A percentile compares a stretch with the other conserved stretches of the same genome.
Evolutionary conservation across 306 rosid genomes (phyloP).

Genomic region (Glycine latifolia): DNA sequence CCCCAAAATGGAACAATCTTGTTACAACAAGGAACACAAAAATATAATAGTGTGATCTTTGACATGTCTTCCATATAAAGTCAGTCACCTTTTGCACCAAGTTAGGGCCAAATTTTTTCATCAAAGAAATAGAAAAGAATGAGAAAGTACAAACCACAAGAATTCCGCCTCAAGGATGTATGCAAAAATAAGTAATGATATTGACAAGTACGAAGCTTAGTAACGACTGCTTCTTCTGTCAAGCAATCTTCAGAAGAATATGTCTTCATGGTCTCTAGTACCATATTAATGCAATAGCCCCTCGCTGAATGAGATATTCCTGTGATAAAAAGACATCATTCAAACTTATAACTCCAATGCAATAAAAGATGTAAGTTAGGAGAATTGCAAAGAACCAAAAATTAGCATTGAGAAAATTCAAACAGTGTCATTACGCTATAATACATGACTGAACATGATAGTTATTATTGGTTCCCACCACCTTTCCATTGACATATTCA

Average conservation of each 20-base stretch:
- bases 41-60: constrained; percentile 2
- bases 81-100: neutral
- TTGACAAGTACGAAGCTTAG: constrained; percentile 93
- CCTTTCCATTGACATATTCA: constrained; percentile 12
- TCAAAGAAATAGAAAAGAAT: neutral
- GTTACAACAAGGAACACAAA: constrained; percentile 5
- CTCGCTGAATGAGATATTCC: constrained; percentile 94
- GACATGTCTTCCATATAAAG: neutral
- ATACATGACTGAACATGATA: neutral
- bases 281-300: constrained; percentile 85
- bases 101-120: neutral
- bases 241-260: constrained; percentile 84
- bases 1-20: neutral
- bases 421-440: neutral
- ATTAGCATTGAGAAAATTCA: neutral
- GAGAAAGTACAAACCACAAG: constrained; percentile 67
- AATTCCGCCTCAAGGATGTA: constrained; percentile 73
- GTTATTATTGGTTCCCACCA: neutral
- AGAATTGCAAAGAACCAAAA: constrained; percentile 1
- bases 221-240: constrained; percentile 92
- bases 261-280: constrained; percentile 94
- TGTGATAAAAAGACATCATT: constrained; percentile 35
- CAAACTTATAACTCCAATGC: constrained; percentile 21
- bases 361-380: constrained; percentile 20
- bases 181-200: constrained; percentile 89